phyloP scores from a whole-genome alignment of 768 basidiomycete species.

The Calocybe gangraenosa region DNA sequence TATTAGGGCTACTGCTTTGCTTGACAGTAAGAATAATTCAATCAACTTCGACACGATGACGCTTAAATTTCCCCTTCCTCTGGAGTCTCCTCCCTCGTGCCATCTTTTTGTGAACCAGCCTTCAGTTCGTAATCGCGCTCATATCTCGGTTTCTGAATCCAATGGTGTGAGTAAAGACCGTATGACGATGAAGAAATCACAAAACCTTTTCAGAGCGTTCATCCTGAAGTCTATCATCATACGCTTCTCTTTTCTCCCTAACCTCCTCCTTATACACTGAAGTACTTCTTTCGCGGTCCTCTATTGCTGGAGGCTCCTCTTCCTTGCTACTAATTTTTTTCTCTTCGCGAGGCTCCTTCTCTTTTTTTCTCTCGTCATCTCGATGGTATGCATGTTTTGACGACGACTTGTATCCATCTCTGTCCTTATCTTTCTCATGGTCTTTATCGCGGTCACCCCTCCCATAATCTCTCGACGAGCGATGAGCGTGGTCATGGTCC shows the following conservation, averaged over 20 bases:
- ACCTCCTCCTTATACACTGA: slow-evolving; percentile 39
- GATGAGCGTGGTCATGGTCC: slow-evolving; percentile 40
- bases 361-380: slow-evolving; percentile 53
- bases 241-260: slow-evolving; percentile 49
- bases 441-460: slow-evolving; percentile 35
- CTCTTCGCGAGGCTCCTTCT: slow-evolving; percentile 41
- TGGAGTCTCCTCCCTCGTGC: slow-evolving; percentile 66
- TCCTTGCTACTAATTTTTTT: slow-evolving; percentile 32
- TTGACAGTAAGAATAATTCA: too few relatives aligned
- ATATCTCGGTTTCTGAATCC: slow-evolving; percentile 47
- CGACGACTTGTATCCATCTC: slow-evolving; percentile 39
- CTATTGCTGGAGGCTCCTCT: slow-evolving; percentile 30
- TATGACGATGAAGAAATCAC: background rate
- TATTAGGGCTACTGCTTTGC: too few relatives aligned
- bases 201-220: slow-evolving; percentile 67
- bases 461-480: slow-evolving; percentile 37
- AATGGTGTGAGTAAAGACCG: slow-evolving; percentile 13
- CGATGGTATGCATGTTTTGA: slow-evolving; percentile 39
- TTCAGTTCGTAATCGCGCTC: slow-evolving; percentile 38
- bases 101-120: slow-evolving; percentile 41
- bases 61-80: slow-evolving; percentile 84
- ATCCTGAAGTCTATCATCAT: slow-evolving; percentile 45
- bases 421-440: slow-evolving; percentile 35
- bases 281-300: slow-evolving; percentile 31
- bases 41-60: background rate